Base-by-base conservation (phyloP, 1,139 yeast genomes). In the Suhomyces bribrorum region DNA sequence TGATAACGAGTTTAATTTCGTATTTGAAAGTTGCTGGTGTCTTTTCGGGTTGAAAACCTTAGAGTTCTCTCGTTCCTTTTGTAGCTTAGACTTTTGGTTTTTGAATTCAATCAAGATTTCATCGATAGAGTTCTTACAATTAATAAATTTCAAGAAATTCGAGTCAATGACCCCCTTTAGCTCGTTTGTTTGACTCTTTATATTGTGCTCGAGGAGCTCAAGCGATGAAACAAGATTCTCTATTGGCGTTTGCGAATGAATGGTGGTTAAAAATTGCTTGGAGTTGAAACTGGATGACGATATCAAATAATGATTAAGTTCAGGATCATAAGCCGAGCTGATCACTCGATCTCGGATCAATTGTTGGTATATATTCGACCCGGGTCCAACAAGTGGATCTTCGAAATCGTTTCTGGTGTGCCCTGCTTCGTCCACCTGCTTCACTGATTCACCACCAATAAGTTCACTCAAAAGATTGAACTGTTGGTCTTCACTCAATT, bases 231-330 rank as follows among this genome's bases (percentile, higher is more conserved):
- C 65, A 47, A 89, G 67, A 27, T 83, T 79, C 14, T 77, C 78
- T 39, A 83, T 81, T 1, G 90, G 73, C 25, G 89, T 85, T 31
- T 81, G 81, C 8, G 74, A 69, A 56, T 89, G 96, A 4, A 89
- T 73, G 9, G 80, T 77, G 23, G 83, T 76, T 46, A 90, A 64
- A 56, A 83, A 90, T 40, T 74, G 69, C 41, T 79, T 77, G 3
- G 95, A 80, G 49, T 83, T 80, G 66, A 90, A 90, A 31, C 74
- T 66, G 46, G 86, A 83, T 3, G 89, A 83, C 25, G 85, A 80
- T 27, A 88, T 81, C 48, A 87, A 66, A 60, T 75, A 87, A 46
- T 77, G 73, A 40, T 72, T 64, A 26, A 75, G 57, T 25, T 64
- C 66, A 12, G 79, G 69, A 45, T 72, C 76, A 35, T 52, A 51